These are phyloP conservation scores for Aphanomyces stellatus DNA, from an alignment of 352 stramenopile genomes.

Conservation along the genomic window DNA sequence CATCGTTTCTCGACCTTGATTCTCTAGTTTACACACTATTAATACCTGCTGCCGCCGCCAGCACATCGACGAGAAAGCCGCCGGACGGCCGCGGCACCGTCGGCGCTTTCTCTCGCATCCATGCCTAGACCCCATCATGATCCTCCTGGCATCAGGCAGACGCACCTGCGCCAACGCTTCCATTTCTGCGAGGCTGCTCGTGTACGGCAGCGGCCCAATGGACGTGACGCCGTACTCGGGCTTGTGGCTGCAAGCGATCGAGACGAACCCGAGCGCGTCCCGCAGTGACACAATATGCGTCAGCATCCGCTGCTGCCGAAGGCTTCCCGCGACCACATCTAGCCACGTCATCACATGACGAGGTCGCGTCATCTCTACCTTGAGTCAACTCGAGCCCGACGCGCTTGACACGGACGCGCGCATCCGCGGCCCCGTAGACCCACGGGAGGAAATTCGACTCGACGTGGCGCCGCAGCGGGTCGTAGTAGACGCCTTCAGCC, in stretches of 20 bases:
- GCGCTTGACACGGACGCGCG: background rate
- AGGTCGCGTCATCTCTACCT: background rate
- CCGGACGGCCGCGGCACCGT: background rate
- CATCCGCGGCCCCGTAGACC: conserved; percentile 5
- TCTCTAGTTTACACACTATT: background rate
- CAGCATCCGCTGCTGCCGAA: conserved; percentile 11
- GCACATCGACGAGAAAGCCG: background rate
- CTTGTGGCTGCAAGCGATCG: background rate
- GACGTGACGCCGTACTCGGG: background rate
- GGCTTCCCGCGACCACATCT: background rate
- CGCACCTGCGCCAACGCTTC: background rate
- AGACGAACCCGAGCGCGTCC: background rate
- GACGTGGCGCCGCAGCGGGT: conserved; percentile 45
- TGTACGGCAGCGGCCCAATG: conserved; percentile 8
- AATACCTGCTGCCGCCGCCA: background rate
- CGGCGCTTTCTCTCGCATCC: background rate
- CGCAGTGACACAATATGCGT: background rate
- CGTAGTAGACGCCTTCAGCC: conserved; percentile 54
- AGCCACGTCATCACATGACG: background rate
- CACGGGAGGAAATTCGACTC: conserved; percentile 8
- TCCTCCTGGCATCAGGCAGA: background rate
- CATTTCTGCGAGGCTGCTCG: background rate
- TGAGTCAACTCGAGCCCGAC: background rate
- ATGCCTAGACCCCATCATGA: background rate
- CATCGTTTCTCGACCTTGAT: background rate